A percentile compares a stretch with the other conserved stretches of the same genome.
These are phyloP conservation scores for Aspergillus floridensis DNA, from an alignment of 2,329 filamentous ascomycete genomes.

Conservation along the genomic window DNA sequence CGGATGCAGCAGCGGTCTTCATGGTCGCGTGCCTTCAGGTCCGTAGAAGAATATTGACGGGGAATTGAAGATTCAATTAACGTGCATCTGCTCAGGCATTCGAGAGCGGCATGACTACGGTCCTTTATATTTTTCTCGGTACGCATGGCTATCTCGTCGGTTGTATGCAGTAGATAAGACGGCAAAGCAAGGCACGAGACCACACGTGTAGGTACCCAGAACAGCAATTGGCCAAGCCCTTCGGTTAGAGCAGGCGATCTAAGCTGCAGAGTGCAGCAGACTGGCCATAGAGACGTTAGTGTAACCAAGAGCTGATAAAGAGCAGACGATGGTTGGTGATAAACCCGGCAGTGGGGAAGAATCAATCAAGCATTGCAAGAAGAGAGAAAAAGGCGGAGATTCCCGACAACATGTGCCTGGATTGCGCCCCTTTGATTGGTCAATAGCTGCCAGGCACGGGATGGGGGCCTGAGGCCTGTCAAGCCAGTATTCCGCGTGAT, in stretches of 20 bases:
- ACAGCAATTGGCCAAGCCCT: constrained; percentile 32
- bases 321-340: neutral
- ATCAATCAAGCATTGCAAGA: neutral
- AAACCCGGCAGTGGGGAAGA: neutral
- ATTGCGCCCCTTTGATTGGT: neutral
- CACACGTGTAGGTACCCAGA: constrained; percentile 10
- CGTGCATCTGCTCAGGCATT: neutral
- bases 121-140: neutral
- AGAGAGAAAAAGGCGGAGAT: neutral
- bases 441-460: neutral
- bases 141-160: neutral
- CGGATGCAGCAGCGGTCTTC: constrained; percentile 22
- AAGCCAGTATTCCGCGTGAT: fast-evolving
- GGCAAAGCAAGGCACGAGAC: neutral
- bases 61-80: neutral
- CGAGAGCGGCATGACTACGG: neutral
- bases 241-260: neutral
- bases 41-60: neutral
- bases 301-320: neutral
- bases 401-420: neutral
- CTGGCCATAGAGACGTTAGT: neutral
- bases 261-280: neutral
- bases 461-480: too few species aligned
- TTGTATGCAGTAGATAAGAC: neutral
- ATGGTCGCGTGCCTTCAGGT: constrained; percentile 11